Conservation (phyloP, 495 filamentous ascomycete genomes). For the Saxispiralis lemnorum region DNA sequence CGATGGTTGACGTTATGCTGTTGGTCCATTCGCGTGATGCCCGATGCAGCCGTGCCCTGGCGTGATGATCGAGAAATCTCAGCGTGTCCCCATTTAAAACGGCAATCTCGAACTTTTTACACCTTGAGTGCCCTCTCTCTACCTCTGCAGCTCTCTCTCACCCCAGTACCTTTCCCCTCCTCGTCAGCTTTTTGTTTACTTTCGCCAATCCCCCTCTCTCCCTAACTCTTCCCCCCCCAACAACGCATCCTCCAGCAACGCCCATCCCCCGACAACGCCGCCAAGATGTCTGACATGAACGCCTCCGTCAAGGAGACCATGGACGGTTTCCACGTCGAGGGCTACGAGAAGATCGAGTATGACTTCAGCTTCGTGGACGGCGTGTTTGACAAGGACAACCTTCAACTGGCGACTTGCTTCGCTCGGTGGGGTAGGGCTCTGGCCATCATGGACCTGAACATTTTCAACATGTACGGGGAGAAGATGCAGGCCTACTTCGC, state of each 20-base stretch:
- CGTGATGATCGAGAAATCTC: no score
- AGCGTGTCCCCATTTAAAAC: no score
- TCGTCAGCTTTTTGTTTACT: neutral
- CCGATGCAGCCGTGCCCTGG: no score
- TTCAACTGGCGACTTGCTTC: conserved; percentile 39
- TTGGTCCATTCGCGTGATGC: no score
- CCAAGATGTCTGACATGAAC: conserved; percentile 41
- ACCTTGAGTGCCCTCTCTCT: neutral
- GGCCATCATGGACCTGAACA: conserved; percentile 43
- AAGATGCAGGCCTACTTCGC: conserved; percentile 42
- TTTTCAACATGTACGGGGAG: conserved; percentile 39
- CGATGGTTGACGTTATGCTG: conserved; percentile 6
- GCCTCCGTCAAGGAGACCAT: conserved; percentile 37
- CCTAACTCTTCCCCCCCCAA: neutral
- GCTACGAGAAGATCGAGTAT: conserved; percentile 50
- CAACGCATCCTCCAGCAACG: neutral
- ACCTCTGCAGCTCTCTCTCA: conserved; percentile 1
- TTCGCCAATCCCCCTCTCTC: neutral
- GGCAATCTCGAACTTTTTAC: neutral
- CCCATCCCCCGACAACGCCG: neutral
- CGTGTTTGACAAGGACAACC: conserved; percentile 36
- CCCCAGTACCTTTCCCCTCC: no score
- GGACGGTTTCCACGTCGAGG: conserved; percentile 42
- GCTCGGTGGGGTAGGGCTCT: conserved; percentile 38
- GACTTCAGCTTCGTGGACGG: conserved; percentile 48